phyloP scores from a whole-genome alignment of 805 yeast genomes.

The Candida ortonii region DNA sequence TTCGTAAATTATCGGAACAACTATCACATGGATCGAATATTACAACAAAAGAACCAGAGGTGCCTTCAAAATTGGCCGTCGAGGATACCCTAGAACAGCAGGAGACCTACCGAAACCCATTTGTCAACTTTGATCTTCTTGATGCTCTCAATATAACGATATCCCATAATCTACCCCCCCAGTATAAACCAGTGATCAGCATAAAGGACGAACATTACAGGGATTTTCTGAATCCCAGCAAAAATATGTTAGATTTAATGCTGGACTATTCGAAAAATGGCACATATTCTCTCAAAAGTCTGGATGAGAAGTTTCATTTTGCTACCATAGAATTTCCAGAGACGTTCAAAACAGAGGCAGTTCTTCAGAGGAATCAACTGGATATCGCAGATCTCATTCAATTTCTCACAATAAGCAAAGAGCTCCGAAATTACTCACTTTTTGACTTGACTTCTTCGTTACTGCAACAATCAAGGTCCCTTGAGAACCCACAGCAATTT shows the following conservation, averaged over 20 bases:
- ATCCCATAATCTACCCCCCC: slow-evolving; percentile 7
- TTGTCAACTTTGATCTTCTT: slow-evolving; percentile 12
- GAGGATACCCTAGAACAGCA: slow-evolving; percentile 14
- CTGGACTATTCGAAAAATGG: slow-evolving; percentile 8
- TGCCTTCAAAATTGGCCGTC: slow-evolving; percentile 7
- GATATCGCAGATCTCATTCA: slow-evolving; percentile 4
- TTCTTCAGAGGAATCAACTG: neutral
- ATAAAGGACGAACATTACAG: slow-evolving; percentile 18
- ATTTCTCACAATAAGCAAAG: neutral
- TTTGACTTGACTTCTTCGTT: slow-evolving; percentile 11
- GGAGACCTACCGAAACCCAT: slow-evolving; percentile 16
- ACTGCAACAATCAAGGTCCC: slow-evolving; percentile 1
- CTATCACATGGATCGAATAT: slow-evolving; percentile 1
- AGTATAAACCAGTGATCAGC: slow-evolving; percentile 18
- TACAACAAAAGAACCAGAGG: slow-evolving; percentile 3
- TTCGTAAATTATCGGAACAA: slow-evolving; percentile 2
- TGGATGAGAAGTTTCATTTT: slow-evolving; percentile 2
- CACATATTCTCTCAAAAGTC: neutral
- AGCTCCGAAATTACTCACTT: slow-evolving; percentile 8
- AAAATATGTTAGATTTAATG: slow-evolving; percentile 14
- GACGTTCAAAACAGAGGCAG: slow-evolving; percentile 1
- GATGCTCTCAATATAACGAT: slow-evolving; percentile 20
- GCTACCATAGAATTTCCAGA: slow-evolving; percentile 5
- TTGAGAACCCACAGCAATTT: slow-evolving; percentile 1
- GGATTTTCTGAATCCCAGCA: slow-evolving; percentile 6